Percentiles rank a stretch among this genome's conserved stretches.
Conservation (phyloP, 164 flowering plant species). For the Magnolia sinica region DNA sequence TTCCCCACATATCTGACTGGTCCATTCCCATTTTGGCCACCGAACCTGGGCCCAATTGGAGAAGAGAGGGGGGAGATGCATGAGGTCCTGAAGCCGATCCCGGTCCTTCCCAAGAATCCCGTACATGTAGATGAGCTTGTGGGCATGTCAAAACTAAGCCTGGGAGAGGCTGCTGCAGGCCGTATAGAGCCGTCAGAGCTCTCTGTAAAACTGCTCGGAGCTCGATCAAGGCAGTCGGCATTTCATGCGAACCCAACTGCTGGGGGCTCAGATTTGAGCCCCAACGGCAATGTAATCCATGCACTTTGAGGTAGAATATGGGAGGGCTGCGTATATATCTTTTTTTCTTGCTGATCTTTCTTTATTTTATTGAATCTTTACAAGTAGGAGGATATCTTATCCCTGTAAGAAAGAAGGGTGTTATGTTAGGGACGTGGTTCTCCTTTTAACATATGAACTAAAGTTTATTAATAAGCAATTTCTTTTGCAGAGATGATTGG, state of each 20-base stretch:
- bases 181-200: conserved; percentile 45
- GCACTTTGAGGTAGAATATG: conserved; percentile 36
- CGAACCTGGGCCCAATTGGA: conserved; percentile 18
- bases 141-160: conserved; percentile 74
- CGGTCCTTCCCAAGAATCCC: conserved; percentile 58
- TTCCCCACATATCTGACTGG: conserved; percentile 53
- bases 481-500: background rate
- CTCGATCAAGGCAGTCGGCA: conserved; percentile 75
- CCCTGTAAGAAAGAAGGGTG: background rate
- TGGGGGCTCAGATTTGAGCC: conserved; percentile 33
- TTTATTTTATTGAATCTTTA: background rate
- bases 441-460: background rate
- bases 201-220: conserved; percentile 46
- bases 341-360: background rate
- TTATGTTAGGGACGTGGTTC: background rate
- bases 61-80: conserved; percentile 27
- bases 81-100: conserved; percentile 66
- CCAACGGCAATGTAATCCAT: conserved; percentile 38
- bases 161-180: conserved; percentile 39
- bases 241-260: conserved; percentile 59
- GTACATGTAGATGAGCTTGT: conserved; percentile 76
- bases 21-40: conserved; percentile 55
- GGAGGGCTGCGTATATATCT: background rate
- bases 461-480: background rate
- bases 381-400: background rate